These are phyloP conservation scores for Phlebopus sp. DNA, from an alignment of 1,284 basidiomycete genomes.

Conservation along the genomic window DNA sequence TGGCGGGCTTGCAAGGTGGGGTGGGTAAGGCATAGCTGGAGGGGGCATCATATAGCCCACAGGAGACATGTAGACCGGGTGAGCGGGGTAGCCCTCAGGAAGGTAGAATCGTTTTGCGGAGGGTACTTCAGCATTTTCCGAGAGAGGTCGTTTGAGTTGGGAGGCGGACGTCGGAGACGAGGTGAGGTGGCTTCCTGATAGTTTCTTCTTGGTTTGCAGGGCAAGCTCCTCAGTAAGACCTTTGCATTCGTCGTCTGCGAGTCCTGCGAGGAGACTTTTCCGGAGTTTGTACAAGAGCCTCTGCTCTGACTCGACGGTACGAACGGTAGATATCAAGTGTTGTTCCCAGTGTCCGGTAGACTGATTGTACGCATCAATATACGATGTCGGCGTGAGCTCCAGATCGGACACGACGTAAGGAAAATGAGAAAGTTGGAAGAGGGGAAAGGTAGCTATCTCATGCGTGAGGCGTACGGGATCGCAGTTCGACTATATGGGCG, in stretches of 20 bases:
- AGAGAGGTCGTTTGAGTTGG: slow-evolving; percentile 23
- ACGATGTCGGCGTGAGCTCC: slow-evolving; percentile 46
- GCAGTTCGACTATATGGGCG: slow-evolving; percentile 42
- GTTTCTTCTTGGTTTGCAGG: slow-evolving; percentile 37
- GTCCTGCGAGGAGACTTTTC: slow-evolving; percentile 52
- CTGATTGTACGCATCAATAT: slow-evolving; percentile 59
- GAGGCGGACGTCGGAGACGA: slow-evolving; percentile 3
- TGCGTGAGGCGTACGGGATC: slow-evolving; percentile 60
- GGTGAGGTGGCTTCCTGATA: background rate
- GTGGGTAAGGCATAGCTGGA: slow-evolving; percentile 27
- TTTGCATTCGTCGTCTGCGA: slow-evolving; percentile 54
- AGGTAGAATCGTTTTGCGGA: slow-evolving; percentile 29
- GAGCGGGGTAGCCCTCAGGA: slow-evolving; percentile 26
- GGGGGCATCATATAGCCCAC: slow-evolving; percentile 29
- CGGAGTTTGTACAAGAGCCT: slow-evolving; percentile 58
- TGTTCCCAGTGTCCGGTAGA: slow-evolving; percentile 57
- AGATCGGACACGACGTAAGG: slow-evolving; percentile 51
- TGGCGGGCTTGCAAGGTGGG: slow-evolving; percentile 21
- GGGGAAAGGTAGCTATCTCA: slow-evolving; percentile 59
- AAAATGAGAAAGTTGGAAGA: slow-evolving; percentile 57
- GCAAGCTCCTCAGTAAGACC: slow-evolving; percentile 53
- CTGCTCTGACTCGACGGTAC: slow-evolving; percentile 42
- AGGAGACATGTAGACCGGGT: slow-evolving; percentile 30
- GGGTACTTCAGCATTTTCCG: slow-evolving; percentile 24
- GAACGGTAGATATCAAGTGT: slow-evolving; percentile 43